These are phyloP conservation scores for Pseudoneurospora amorphoporcata DNA, from an alignment of 495 filamentous ascomycete species.

Conservation along the genomic window DNA sequence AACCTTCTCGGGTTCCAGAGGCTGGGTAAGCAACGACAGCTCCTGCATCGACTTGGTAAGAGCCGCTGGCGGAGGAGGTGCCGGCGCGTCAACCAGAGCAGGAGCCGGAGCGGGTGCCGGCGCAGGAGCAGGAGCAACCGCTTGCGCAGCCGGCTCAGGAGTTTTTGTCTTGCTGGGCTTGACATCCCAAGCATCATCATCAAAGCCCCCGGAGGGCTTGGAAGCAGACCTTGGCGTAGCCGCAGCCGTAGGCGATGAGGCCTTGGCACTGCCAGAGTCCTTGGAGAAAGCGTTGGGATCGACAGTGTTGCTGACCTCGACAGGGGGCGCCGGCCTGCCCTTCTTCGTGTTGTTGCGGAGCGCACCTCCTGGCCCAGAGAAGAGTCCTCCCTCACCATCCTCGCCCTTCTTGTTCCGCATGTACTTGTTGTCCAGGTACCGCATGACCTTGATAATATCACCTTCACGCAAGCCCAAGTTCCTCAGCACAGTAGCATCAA, in stretches of 20 bases:
- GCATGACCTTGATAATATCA: constrained; percentile 91
- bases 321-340: constrained; percentile 72
- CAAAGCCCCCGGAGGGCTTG: constrained; percentile 60
- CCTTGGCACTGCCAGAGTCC: constrained; percentile 27
- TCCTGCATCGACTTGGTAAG: constrained; percentile 69
- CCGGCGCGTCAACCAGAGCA: constrained; percentile 27
- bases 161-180: constrained; percentile 69
- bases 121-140: constrained; percentile 32
- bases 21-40: constrained; percentile 62
- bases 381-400: constrained; percentile 64
- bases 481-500: constrained; percentile 68
- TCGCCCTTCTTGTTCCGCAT: constrained; percentile 58
- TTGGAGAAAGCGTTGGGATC: constrained; percentile 74
- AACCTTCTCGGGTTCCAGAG: constrained; percentile 62
- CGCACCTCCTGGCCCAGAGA: constrained; percentile 81
- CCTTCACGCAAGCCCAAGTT: constrained; percentile 88
- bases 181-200: constrained; percentile 95
- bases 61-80: constrained; percentile 21
- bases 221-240: constrained; percentile 31
- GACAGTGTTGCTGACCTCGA: constrained; percentile 75
- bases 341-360: constrained; percentile 94
- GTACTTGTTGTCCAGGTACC: constrained; percentile 74
- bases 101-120: constrained; percentile 13
- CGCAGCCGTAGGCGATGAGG: constrained; percentile 37
- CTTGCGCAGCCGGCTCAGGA: constrained; percentile 23